phyloP scores from a whole-genome alignment of 73 alveolate genomes.

The Paramecium pentaurelia region DNA sequence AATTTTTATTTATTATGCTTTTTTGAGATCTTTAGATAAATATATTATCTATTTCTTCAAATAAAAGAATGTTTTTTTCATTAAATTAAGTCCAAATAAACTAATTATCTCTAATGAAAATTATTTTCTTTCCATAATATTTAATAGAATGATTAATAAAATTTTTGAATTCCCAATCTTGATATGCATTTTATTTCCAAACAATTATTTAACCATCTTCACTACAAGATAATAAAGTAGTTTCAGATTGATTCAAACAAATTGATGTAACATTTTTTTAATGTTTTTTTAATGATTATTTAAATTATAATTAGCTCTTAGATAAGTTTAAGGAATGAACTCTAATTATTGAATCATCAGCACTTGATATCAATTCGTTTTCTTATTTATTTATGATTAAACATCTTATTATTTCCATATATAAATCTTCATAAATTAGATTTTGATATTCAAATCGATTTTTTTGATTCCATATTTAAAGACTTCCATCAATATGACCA shows the following conservation, averaged over 20 bases:
- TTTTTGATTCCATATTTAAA: neutral
- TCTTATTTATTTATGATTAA: no score
- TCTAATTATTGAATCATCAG: neutral
- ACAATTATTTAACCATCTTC: neutral
- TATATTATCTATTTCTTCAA: neutral
- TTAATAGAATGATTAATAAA: neutral
- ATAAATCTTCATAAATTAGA: neutral
- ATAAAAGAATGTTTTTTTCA: neutral
- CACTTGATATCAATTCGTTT: neutral
- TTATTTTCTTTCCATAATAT: neutral
- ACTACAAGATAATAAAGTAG: neutral
- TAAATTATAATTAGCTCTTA: no score
- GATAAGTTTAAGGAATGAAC: neutral
- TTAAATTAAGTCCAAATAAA: neutral
- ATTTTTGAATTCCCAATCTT: neutral
- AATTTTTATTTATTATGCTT: neutral
- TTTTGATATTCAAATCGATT: no score
- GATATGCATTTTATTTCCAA: neutral
- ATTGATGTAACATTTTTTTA: neutral
- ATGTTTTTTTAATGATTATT: neutral
- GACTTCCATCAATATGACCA: neutral
- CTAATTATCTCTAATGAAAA: neutral
- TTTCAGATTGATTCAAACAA: neutral
- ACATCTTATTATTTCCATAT: neutral
- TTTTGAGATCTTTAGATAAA: no score